Evolutionary conservation across 768 basidiomycete species (phyloP), one percentile per base, ranked within the genome.

Genomic region (Boletus vinaceobasis): DNA sequence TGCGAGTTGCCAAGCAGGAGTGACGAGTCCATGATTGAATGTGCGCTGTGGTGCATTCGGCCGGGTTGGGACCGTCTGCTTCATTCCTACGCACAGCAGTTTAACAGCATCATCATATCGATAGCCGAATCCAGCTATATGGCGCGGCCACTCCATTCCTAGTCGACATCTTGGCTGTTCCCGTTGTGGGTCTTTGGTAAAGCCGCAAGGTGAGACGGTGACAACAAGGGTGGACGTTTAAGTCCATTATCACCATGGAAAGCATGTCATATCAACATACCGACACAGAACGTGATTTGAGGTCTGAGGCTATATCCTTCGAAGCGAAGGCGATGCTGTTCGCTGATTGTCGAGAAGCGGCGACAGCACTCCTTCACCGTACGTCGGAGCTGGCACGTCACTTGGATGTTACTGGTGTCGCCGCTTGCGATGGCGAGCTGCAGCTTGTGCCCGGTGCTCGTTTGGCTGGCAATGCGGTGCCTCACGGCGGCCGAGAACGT

Each of bases 331-430:
- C 32, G 17, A 27, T 19, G 43, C 35, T n/a, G 31, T 21, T 40
- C 39, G 47, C 42, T 60, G 60, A 55, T 52, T 37, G 57, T 64
- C 49, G 61, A 38, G 60, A 63, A 46, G 60, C n/a, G n/a, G 57
- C 11, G 61, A 50, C 50, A 35, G 32, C 21, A 17, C 56, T 31
- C 48, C 33, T 51, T 32, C 15, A 17, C 11, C 26, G 10, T 23
- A 29, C 38, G 17, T 50, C 52, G 52, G 52, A 53, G 32, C 33
- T 36, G 21, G 51, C n/a, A 9, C 14, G 29, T 35, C 53, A 49
- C 14, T 15, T 27, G 13, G 14, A 6, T 29, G 29, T 7, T 14
- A 1, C 14, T 21, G 15, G 3, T 13, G 43, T 29, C 19, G 31
- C 19, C 31, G 7, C 33, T 17, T 36, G 33, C 15, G 19, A 10